These are phyloP conservation scores for Coemansia reversa DNA, from an alignment of 192 early-diverging fungal species.

Conservation along the genomic window DNA sequence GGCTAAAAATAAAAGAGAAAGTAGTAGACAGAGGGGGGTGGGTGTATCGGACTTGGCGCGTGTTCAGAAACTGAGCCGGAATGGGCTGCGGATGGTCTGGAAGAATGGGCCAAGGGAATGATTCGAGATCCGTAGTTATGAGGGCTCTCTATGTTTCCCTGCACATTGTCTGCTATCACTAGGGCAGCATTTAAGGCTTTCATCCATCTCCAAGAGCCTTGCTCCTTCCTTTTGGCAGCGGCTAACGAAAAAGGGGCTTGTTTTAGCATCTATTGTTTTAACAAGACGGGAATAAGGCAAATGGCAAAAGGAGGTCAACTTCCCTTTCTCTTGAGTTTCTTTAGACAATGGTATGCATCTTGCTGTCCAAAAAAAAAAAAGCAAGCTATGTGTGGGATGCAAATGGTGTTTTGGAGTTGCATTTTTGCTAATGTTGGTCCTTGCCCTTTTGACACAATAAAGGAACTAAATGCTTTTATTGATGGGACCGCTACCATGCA, in stretches of 20 bases:
- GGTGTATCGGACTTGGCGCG: background rate
- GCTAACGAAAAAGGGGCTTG: background rate
- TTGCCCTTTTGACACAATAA: background rate
- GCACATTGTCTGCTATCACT: background rate
- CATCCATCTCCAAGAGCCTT: background rate
- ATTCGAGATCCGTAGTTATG: background rate
- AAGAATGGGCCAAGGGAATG: slow-evolving; percentile 4
- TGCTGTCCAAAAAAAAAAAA: background rate
- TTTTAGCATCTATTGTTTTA: background rate
- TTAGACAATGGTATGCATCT: background rate
- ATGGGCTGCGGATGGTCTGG: slow-evolving; percentile 9
- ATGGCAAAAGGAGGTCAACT: background rate
- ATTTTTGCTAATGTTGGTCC: background rate
- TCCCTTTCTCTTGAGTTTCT: background rate
- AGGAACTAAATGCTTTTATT: background rate
- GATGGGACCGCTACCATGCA: background rate
- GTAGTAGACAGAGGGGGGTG: slow-evolving; percentile 3
- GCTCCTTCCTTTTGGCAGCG: background rate
- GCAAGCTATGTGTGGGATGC: background rate
- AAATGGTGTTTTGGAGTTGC: slow-evolving; percentile 1
- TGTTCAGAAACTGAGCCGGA: background rate
- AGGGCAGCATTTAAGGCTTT: background rate
- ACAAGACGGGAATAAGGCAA: background rate
- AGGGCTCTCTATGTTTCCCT: background rate
- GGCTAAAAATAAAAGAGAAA: slow-evolving; percentile 1